Percentiles rank a stretch among this genome's conserved stretches.
Conservation (phyloP, 257 asterid species). For the Phtheirospermum japonicum region DNA sequence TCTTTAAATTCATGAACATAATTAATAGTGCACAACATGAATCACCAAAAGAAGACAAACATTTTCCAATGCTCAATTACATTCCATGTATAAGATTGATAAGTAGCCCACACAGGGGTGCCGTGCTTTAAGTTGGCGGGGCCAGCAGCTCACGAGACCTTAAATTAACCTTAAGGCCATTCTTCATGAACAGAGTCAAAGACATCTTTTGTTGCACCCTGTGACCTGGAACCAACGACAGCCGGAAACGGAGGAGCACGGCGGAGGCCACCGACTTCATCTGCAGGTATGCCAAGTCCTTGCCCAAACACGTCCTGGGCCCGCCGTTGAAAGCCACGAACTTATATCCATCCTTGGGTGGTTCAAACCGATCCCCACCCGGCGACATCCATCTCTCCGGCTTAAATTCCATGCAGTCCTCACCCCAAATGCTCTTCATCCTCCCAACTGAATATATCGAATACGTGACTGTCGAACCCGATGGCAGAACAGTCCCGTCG, state of each 20-base stretch:
- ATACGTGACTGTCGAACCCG: constrained; percentile 82
- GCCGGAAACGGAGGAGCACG: constrained; percentile 71
- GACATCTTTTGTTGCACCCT: constrained; percentile 89
- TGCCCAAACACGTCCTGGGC: constrained; percentile 83
- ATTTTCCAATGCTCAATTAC: no score
- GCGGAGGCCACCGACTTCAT: constrained; percentile 90
- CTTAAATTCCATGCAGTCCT: constrained; percentile 76
- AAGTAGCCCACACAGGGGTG: no score
- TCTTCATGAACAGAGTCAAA: constrained; percentile 68
- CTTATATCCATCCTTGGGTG: constrained; percentile 58
- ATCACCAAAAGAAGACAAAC: no score
- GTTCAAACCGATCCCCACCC: constrained; percentile 58
- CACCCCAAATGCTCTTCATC: constrained; percentile 76
- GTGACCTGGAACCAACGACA: constrained; percentile 62
- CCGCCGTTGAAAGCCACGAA: constrained; percentile 81
- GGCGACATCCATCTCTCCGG: constrained; percentile 83
- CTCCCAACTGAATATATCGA: constrained; percentile 79
- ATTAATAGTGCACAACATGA: no score
- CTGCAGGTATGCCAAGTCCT: constrained; percentile 82
- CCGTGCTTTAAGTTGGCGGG: no score
- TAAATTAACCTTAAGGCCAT: constrained; percentile 58
- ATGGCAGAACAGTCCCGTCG: constrained; percentile 61
- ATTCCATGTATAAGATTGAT: no score
- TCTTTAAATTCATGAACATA: no score
- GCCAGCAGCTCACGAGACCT: constrained; percentile 43